Base-by-base conservation (phyloP, 192 early-diverging fungal species). In the Entomortierella parvispora region DNA sequence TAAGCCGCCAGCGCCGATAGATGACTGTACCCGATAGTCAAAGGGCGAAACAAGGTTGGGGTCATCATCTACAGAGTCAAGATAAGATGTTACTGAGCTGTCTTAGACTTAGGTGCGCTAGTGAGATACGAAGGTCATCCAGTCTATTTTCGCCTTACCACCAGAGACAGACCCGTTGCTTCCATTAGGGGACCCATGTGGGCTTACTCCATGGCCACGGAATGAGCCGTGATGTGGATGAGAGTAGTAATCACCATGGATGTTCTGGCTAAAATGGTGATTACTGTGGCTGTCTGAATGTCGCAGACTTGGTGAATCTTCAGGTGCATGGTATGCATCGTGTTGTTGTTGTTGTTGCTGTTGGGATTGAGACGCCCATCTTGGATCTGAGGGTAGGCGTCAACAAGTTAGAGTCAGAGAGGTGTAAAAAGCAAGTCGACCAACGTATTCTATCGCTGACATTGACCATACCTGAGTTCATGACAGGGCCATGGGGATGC, bases 131-230 rank as follows among this genome's bases (percentile, higher is more conserved):
- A 34, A 23, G n/a, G 5, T 17, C 8, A 47, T 34, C 8, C 6
- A 54, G 1, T 23, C 47, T 15, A 54, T 56, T 18, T 18, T 18
- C 6, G 0, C 14, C 22, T 31, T 77, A 68, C 74, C 74, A 63
- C 74, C 74, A 29, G 74, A 77, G 12, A 77, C 34, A 12, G 74
- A 77, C 4, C 74, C 74, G 22, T 58, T 77, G 55, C 74, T 77
- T 4, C 74, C 74, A 29, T 77, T 65, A 17, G 74, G 74, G 4
- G 74, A 77, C 0, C 74, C 74, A 59, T 77, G 74, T 26, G 60
- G 65, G n/a, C 74, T 77, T 23, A 62, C 60, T 12, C 61, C 66
- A 18, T 77, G 74, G 2, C 74, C 55, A 5, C 65, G 53, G 50
- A 77, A 68, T 26, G 62, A 22, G 10, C 34, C 25, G 25, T 77